phyloP scores from a whole-genome alignment of 768 basidiomycete species.

The Russula brevipes region DNA sequence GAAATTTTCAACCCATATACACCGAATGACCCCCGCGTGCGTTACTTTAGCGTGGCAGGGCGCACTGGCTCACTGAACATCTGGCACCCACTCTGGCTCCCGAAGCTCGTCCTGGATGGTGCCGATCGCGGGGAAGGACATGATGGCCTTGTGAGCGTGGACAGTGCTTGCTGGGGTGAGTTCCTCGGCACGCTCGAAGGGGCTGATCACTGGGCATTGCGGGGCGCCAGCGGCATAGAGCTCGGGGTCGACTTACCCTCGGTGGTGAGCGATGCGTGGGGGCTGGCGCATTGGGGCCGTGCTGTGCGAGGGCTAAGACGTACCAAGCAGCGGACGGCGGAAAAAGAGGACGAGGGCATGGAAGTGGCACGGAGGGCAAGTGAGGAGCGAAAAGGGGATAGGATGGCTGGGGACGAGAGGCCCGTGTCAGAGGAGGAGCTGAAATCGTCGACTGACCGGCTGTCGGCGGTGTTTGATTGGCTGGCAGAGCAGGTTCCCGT shows the following conservation, averaged over 20 bases:
- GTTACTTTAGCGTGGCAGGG: conserved; percentile 89
- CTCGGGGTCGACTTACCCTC: conserved; percentile 55
- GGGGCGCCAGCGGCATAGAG: conserved; percentile 80
- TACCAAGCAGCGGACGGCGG: conserved; percentile 29
- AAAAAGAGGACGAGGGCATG: conserved; percentile 10
- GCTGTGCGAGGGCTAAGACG: conserved; percentile 47
- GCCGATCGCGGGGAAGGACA: conserved; percentile 76
- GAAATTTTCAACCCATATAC: conserved; percentile 77
- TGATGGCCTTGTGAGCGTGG: conserved; percentile 88
- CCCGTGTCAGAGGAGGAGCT: conserved; percentile 48
- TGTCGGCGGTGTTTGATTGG: conserved; percentile 78
- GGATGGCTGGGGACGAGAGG: neutral
- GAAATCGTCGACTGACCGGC: conserved; percentile 61
- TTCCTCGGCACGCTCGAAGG: conserved; percentile 87
- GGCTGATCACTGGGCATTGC: conserved; percentile 94
- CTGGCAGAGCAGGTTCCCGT: conserved; percentile 56
- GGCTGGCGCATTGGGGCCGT: conserved; percentile 51
- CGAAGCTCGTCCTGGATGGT: conserved; percentile 90
- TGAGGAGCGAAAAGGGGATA: neutral
- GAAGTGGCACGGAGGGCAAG: neutral
- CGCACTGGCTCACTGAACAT: conserved; percentile 60
- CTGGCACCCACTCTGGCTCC: conserved; percentile 96
- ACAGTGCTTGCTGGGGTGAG: conserved; percentile 93
- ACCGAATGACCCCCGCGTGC: conserved; percentile 73
- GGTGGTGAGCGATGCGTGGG: conserved; percentile 44